Evolutionary conservation across 2,329 filamentous ascomycete genomes (phyloP), one percentile per base, ranked within the genome.

Genomic region (Hortaea werneckii): DNA sequence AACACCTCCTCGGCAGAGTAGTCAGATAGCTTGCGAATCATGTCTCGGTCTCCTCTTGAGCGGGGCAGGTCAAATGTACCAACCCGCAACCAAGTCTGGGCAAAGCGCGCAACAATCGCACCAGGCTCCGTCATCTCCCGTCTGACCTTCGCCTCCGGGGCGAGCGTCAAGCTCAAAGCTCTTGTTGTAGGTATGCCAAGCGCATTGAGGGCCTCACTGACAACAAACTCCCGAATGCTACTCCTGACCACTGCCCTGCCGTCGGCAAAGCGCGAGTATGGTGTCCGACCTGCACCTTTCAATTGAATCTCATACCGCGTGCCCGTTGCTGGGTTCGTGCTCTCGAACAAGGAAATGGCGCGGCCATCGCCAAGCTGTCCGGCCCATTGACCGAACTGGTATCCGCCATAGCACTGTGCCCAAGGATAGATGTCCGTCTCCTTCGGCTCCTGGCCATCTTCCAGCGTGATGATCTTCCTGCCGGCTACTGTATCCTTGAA

Each of bases 11-110:
- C 87, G 0, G 86, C 88, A 2, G 88, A 77, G 60, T 94, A 96
- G 6, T 83, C 85, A 4, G 87, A 81, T 8, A 95, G 69, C 51
- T 78, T 77, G 6, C 88, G 74, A 13, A 90, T 80, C 37, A 92
- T 67, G 8, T 73, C 74, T 13, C 89, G 75, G 55, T 98, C 88
- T 29, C 86, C 85, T 13, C 92, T 76, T 4, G 84, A 82, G 35
- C 88, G 80, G 6, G 89, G 75, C n/a, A 98, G 76, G 58, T 98
- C 94, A 61, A 98, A 98, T 13, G 84, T 96, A n/a, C 92, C 92
- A 42, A 98, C 80, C 26, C 92, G 77, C 40, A 98, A 67, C 92
- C 92, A 98, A 12, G 78, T 83, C 63, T 95, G 81, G 0, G 92
- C 92, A 60, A 95, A 95, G 8, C 92, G 80, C 28, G 87, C 77